These are phyloP conservation scores for Saururus chinensis DNA, from an alignment of 164 flowering plant genomes.

Conservation along the genomic window DNA sequence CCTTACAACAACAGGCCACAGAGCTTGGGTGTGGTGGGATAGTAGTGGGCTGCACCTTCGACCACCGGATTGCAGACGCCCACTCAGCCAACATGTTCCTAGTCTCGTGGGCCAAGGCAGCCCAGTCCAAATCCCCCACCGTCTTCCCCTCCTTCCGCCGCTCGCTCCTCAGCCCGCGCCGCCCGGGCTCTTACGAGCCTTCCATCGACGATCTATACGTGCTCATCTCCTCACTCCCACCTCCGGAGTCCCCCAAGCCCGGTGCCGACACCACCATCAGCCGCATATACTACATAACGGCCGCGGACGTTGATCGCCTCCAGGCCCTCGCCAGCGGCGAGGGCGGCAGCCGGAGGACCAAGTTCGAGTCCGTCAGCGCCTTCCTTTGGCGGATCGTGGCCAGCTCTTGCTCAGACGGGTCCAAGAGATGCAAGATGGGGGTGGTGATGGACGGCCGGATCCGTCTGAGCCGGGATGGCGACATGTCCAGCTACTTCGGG, in stretches of 20 bases:
- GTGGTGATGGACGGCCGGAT: constrained; percentile 12
- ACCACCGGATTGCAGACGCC: constrained; percentile 54
- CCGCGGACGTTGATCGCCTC: constrained; percentile 1
- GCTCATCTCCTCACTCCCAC: constrained; percentile 5
- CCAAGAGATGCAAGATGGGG: constrained; percentile 10
- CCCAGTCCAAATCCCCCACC: constrained; percentile 14
- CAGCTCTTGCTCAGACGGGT: background rate
- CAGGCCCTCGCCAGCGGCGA: constrained; percentile 4
- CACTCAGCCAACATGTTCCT: constrained; percentile 45
- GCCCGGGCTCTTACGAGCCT: background rate
- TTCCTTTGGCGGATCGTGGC: constrained; percentile 9
- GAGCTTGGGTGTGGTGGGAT: constrained; percentile 42
- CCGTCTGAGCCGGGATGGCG: constrained; percentile 3
- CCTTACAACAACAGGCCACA: constrained; percentile 19
- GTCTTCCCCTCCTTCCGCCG: constrained; percentile 7
- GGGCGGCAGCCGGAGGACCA: constrained; percentile 2
- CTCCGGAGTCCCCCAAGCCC: background rate
- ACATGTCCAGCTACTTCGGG: constrained; percentile 23
- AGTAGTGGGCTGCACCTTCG: constrained; percentile 41
- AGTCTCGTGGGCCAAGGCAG: constrained; percentile 32
- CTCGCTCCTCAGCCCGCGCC: constrained; percentile 12
- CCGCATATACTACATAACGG: constrained; percentile 7
- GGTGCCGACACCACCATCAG: constrained; percentile 3
- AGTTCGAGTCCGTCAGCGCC: constrained; percentile 11
- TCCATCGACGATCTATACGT: constrained; percentile 5